These are phyloP conservation scores for Malus sylvestris DNA, from an alignment of 306 rosid species.

Conservation along the genomic window DNA sequence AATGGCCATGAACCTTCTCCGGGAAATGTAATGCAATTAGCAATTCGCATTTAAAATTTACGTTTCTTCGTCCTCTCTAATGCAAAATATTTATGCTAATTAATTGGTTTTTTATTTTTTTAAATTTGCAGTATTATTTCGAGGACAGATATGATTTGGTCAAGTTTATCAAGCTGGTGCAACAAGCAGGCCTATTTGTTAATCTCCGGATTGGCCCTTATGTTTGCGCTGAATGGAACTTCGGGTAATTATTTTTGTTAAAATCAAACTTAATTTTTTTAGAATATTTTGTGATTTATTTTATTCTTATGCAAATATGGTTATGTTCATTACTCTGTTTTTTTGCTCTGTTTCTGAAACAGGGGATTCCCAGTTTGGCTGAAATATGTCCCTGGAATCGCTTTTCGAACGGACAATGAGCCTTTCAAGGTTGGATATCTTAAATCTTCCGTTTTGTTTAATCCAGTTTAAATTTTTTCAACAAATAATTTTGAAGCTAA, in stretches of 20 bases:
- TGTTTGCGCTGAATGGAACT: conserved; percentile 93
- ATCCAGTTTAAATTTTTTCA: too few relatives aligned
- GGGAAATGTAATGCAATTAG: conserved; percentile 51
- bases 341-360: conserved; percentile 27
- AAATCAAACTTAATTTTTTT: neutral
- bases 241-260: conserved; percentile 54
- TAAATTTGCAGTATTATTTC: conserved; percentile 62
- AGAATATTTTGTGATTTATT: neutral
- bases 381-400: conserved; percentile 75
- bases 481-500: neutral
- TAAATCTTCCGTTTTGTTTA: neutral
- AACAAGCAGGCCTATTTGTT: conserved; percentile 86
- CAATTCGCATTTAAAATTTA: neutral
- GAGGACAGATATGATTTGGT: conserved; percentile 83
- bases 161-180: conserved; percentile 78
- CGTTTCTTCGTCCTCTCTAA: neutral
- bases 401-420: conserved; percentile 81
- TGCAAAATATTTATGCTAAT: neutral
- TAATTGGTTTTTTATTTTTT: neutral
- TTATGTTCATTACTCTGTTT: conserved; percentile 32
- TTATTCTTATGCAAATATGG: neutral
- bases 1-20: conserved; percentile 92
- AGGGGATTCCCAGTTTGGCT: conserved; percentile 99
- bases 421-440: conserved; percentile 68
- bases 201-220: conserved; percentile 95